Base-by-base conservation (phyloP, 257 asterid genomes). In the Solanum pinnatisectum region DNA sequence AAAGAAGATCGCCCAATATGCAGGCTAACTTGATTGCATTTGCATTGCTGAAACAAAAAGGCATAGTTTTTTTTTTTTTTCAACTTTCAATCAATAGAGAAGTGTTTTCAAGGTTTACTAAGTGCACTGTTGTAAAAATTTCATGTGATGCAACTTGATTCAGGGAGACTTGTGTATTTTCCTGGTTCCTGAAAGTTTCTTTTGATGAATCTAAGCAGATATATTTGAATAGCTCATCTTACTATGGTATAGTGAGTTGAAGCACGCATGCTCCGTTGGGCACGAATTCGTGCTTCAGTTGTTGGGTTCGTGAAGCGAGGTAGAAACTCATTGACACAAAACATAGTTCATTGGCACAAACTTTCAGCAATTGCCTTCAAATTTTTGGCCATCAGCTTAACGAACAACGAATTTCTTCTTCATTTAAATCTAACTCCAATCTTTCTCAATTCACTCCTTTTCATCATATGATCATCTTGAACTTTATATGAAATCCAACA, bases 1-100 rank as follows among this genome's bases (percentile, higher is more conserved):
- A 87, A 88, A 44, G 91, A 95, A 91, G 92, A 89, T 96, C 90
- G 90, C 89, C 78, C 92, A 91, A 72, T 92, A 92, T 91, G 92
- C 94, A 87, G 82, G 88, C 15, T 92, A 87, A 65, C 79, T 79
- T 79, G 81, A 32, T 25, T 40, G 63, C 30, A 56, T 76, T 39
- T 40, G n/a, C 35, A 44, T 46, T 27, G 85, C 4, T 15, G 27
- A 42, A 78, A 78, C 33, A 18, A n/a, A 78, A 44, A 25, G 84
- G 83, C 83, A 76, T 25, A 76, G 52, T 20, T 37, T 10, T 8
- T 20, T 35, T 42, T 32, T 32, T 32, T 32, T 3, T 30, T 30
- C 2, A 20, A 36, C 44, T 72, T 72, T 16, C 40, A 18, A 44
- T 35, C 15, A 20, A 22, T 32, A 23, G 3, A 71, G 52, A 22